Evolutionary conservation across 1,284 basidiomycete species (phyloP).

Genomic region (Naganishia sp.): DNA sequence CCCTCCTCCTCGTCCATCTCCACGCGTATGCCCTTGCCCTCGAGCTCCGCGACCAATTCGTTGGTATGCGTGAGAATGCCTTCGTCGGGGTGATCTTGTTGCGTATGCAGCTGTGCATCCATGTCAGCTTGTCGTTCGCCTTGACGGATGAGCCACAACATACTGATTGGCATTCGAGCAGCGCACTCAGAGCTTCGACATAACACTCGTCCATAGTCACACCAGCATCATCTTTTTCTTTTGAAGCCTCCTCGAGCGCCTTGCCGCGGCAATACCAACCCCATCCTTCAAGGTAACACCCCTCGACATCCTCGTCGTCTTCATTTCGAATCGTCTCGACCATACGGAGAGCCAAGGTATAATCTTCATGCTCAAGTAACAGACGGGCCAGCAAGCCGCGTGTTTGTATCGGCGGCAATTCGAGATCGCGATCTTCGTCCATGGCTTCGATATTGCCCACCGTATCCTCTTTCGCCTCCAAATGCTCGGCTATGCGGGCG

Average conservation of each 20-base stretch:
- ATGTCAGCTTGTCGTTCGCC: background rate
- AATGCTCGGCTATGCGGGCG: background rate
- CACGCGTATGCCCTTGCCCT: conserved; percentile 67
- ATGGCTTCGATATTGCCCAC: background rate
- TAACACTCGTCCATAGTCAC: conserved; percentile 77
- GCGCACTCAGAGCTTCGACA: conserved; percentile 73
- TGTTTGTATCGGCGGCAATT: conserved; percentile 70
- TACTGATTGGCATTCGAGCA: conserved; percentile 78
- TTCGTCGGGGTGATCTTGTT: conserved; percentile 71
- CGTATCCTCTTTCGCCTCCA: conserved; percentile 21
- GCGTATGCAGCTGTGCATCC: conserved; percentile 64
- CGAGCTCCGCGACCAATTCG: conserved; percentile 71
- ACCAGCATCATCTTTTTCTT: conserved; percentile 53
- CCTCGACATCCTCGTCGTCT: conserved; percentile 85
- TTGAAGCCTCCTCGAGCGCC: conserved; percentile 56
- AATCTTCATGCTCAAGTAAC: conserved; percentile 75
- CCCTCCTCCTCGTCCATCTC: conserved; percentile 61
- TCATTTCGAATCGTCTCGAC: conserved; percentile 76
- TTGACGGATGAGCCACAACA: conserved; percentile 41
- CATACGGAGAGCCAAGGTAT: conserved; percentile 70
- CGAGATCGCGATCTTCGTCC: conserved; percentile 11
- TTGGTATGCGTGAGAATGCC: conserved; percentile 75
- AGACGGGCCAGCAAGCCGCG: conserved; percentile 76
- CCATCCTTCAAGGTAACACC: conserved; percentile 95
- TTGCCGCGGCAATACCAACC: conserved; percentile 71